phyloP scores from a whole-genome alignment of 2,329 filamentous ascomycete genomes.

The Aspergillus vadensis region DNA sequence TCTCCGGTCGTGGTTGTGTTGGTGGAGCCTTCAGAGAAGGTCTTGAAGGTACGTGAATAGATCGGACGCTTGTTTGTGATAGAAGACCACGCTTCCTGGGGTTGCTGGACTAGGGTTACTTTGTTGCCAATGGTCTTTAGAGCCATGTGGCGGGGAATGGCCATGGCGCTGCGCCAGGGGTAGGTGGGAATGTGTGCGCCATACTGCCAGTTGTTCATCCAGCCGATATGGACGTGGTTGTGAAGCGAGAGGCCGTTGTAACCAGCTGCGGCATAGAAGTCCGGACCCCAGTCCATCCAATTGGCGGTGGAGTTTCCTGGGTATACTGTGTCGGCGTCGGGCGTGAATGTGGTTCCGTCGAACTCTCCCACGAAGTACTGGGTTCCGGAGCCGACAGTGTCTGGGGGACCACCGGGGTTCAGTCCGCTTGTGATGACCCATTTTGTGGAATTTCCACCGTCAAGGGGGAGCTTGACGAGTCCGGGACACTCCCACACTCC shows the following conservation, averaged over 20 bases:
- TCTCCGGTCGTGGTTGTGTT: neutral
- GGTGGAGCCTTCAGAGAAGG: neutral
- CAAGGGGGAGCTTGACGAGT: constrained; percentile 26
- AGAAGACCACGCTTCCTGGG: neutral
- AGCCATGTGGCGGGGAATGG: constrained; percentile 24
- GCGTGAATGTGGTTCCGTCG: constrained; percentile 27
- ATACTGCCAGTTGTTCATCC: constrained; percentile 39
- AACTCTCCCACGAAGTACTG: constrained; percentile 35
- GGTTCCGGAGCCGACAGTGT: constrained; percentile 31
- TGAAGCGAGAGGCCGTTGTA: constrained; percentile 26
- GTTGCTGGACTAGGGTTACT: neutral
- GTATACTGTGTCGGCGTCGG: constrained; percentile 22
- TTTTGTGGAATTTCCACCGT: constrained; percentile 24
- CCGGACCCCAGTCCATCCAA: constrained; percentile 34
- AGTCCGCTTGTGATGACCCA: constrained; percentile 30
- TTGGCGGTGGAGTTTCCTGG: constrained; percentile 22
- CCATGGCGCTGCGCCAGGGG: constrained; percentile 33
- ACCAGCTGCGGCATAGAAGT: constrained; percentile 31
- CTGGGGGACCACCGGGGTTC: constrained; percentile 34
- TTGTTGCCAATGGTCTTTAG: constrained; percentile 23
- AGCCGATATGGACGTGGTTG: constrained; percentile 24
- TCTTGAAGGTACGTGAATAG: neutral
- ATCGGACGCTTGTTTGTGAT: neutral
- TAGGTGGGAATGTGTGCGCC: constrained; percentile 24
- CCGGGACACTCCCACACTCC: constrained; percentile 36